Evolutionary conservation across 2,329 filamentous ascomycete genomes (phyloP).

Genomic region (Cladophialophora exuberans): DNA sequence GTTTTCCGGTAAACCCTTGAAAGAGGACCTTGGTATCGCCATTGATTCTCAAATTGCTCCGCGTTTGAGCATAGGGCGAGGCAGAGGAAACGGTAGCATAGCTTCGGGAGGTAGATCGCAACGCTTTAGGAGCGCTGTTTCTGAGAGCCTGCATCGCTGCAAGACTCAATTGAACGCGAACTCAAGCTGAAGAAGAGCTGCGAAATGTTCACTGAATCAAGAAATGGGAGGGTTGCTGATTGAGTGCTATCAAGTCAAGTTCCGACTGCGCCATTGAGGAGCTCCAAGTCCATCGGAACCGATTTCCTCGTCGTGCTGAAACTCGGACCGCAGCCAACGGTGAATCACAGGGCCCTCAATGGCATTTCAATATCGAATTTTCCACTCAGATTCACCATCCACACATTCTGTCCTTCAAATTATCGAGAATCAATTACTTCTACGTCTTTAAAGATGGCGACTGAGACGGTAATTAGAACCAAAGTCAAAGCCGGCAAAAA

Average conservation of each 20-base stretch:
- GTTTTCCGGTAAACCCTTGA: conserved; percentile 64
- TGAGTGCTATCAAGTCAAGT: neutral
- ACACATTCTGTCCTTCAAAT: neutral
- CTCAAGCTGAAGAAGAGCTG: neutral
- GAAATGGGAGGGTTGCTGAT: neutral
- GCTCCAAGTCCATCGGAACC: no score
- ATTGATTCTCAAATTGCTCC: conserved; percentile 90
- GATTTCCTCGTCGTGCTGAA: no score
- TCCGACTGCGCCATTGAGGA: neutral
- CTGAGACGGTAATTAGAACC: conserved; percentile 59
- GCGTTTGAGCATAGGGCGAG: conserved; percentile 63
- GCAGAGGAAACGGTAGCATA: conserved; percentile 74
- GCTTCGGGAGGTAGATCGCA: conserved; percentile 63
- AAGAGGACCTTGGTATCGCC: conserved; percentile 90
- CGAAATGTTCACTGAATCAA: neutral
- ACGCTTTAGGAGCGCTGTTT: conserved; percentile 70
- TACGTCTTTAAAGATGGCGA: conserved; percentile 60
- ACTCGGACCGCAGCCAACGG: no score
- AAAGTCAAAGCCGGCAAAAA: conserved; percentile 64
- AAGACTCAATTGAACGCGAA: neutral
- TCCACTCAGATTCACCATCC: neutral
- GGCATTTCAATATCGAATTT: conserved; percentile 15
- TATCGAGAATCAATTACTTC: no score
- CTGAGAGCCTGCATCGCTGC: conserved; percentile 79
- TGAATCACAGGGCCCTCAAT: conserved; percentile 21